phyloP scores from a whole-genome alignment of 2,329 filamentous ascomycete species.

The Fusarium sp. region DNA sequence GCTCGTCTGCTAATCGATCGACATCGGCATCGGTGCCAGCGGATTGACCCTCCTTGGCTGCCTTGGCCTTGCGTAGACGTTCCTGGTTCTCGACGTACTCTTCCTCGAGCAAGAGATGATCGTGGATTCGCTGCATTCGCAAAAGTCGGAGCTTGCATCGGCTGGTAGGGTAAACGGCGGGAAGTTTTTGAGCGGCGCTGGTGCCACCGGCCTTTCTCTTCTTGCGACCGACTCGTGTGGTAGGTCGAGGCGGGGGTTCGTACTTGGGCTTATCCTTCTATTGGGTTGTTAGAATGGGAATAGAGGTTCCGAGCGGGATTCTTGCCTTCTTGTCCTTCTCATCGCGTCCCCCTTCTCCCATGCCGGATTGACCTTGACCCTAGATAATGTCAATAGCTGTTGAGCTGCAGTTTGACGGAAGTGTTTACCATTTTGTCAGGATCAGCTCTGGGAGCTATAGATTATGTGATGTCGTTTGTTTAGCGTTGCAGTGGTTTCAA shows the following conservation, averaged over 20 bases:
- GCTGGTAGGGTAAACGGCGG: constrained; percentile 91
- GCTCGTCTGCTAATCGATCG: constrained; percentile 93
- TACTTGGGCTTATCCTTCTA: constrained; percentile 99
- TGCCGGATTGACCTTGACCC: constrained; percentile 89
- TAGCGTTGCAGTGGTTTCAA: constrained; percentile 4
- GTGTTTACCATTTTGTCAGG: constrained; percentile 48
- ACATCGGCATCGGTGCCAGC: constrained; percentile 75
- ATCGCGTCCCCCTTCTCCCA: constrained; percentile 84
- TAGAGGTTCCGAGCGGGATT: not conserved
- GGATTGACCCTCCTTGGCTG: constrained; percentile 74
- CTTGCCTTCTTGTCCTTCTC: constrained; percentile 94
- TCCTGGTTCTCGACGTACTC: constrained; percentile 99
- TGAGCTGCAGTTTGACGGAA: not conserved
- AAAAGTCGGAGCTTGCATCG: constrained; percentile 97
- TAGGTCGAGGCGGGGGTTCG: constrained; percentile 96
- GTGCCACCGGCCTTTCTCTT: constrained; percentile 96
- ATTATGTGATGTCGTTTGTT: constrained; percentile 8
- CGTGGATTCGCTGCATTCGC: constrained; percentile 98
- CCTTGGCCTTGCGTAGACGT: constrained; percentile 90
- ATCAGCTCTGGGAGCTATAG: constrained; percentile 45
- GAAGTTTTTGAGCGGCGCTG: constrained; percentile 94
- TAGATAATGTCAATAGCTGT: constrained; percentile 49
- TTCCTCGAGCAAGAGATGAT: constrained; percentile 95
- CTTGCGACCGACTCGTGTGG: constrained; percentile 95
- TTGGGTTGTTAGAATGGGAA: constrained; percentile 33